These are phyloP conservation scores for Micractinium sp. DNA, from an alignment of 139 green algal genomes.

Conservation along the genomic window DNA sequence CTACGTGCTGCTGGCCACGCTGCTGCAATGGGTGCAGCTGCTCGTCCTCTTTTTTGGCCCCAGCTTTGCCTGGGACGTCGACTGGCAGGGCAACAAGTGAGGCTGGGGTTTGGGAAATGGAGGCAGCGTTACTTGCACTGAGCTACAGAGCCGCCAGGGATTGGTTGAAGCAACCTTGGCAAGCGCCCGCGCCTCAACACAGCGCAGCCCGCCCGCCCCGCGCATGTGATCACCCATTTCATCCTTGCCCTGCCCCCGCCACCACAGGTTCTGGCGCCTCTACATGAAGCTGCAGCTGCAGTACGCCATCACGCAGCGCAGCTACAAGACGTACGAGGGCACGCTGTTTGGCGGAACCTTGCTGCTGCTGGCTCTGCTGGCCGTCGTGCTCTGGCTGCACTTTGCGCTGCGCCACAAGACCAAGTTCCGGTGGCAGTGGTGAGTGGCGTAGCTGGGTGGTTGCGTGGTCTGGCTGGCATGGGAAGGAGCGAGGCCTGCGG, in stretches of 20 bases:
- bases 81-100: constrained; percentile 10
- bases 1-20: not conserved
- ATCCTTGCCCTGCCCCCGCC: no score
- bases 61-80: not conserved
- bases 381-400: constrained; percentile 13
- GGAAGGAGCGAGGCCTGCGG: not conserved
- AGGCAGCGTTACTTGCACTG: no score
- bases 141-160: no score
- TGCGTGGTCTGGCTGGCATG: not conserved
- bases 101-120: not conserved
- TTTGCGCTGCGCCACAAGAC: not conserved
- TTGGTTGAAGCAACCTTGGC: no score
- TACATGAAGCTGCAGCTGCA: constrained; percentile 19
- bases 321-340: not conserved
- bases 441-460: not conserved
- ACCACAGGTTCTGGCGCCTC: constrained; percentile 19
- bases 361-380: constrained; percentile 6
- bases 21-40: constrained; percentile 22
- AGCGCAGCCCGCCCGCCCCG: no score
- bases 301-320: not conserved
- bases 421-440: constrained; percentile 23
- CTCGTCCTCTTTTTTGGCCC: constrained; percentile 17
- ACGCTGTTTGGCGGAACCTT: not conserved
- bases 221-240: not conserved
- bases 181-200: no score